Base-by-base conservation (phyloP, 176 grass and related monocot genomes). In the Phoenix dactylifera region DNA sequence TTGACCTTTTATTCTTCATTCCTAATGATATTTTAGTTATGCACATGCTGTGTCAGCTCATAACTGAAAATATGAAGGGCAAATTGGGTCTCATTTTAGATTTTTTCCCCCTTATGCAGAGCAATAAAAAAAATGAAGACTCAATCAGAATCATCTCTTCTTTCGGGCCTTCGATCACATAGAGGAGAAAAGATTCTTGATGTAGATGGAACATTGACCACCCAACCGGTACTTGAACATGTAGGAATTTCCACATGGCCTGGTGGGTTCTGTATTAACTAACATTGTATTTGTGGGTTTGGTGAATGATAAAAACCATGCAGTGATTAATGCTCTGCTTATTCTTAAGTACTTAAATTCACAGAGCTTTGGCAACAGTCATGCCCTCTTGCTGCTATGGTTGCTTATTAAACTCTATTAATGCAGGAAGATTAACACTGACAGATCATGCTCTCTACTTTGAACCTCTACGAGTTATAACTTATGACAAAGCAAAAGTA, bases 361-460 rank as follows among this genome's bases (percentile, higher is more conserved):
- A 44, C 35, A 44, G 35, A 14, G 35, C 6, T 9, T 35, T 44
- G 35, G 1, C 10, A 44, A 44, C 35, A 14, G 1, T 44, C 10
- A 12, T 44, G 35, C 2, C 35, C 35, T 44, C 35, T 44, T 44
- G 35, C 12, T 44, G 35, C 35, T 44, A 44, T 44, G 7, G 10
- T 44, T 60, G 18, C 22, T 62, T 78, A 15, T 85, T 44, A 25
- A 32, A 22, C 10, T 85, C 59, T 75, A 20, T 26, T 70, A n/a
- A 63, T 59, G 29, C 81, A 97, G 92, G 92, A 76, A 91, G 92
- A 71, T 77, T 97, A 60, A 70, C 57, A 70, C 68, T 97, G 69
- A 97, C 92, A 4, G 87, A 97, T 64, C 92, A 97, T 72, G 87
- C 87, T 59, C 84, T 97, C 73, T 97, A 91, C 76, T 97, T 97